phyloP scores from a whole-genome alignment of 2,329 filamentous ascomycete species.

The Fusarium papillatum region DNA sequence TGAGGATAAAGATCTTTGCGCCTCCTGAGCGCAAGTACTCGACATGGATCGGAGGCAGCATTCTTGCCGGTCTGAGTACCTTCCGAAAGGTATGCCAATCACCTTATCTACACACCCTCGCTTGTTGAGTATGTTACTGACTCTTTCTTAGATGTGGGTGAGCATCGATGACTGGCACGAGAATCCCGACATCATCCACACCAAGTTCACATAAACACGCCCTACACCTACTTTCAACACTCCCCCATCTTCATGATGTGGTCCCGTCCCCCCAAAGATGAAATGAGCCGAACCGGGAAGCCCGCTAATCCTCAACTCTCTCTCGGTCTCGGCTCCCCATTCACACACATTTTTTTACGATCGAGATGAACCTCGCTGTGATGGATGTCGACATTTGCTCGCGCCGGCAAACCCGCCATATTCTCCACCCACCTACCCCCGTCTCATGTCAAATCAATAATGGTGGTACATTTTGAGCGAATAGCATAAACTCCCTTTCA shows the following conservation, averaged over 20 bases:
- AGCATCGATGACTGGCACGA: slow-evolving; percentile 99
- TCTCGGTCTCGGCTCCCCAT: slow-evolving; percentile 2
- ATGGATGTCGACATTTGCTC: slow-evolving; percentile 18
- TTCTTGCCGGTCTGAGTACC: slow-evolving; percentile 95
- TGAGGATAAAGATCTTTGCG: slow-evolving; percentile 99
- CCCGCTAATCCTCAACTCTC: background rate
- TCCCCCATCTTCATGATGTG: slow-evolving; percentile 25
- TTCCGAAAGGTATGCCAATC: slow-evolving; percentile 87
- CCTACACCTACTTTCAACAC: slow-evolving; percentile 12
- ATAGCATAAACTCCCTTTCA: slow-evolving; percentile 24
- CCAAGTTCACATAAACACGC: slow-evolving; percentile 84
- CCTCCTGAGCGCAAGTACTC: slow-evolving; percentile 98
- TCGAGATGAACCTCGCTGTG: slow-evolving; percentile 37
- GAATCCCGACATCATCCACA: slow-evolving; percentile 98
- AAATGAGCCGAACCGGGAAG: slow-evolving; percentile 14
- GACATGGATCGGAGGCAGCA: slow-evolving; percentile 99
- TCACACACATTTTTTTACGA: slow-evolving; percentile 27
- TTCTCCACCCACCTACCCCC: slow-evolving; percentile 9
- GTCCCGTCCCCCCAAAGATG: slow-evolving; percentile 7
- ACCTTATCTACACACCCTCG: background rate
- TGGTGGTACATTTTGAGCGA: slow-evolving; percentile 28
- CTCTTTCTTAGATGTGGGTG: slow-evolving; percentile 89
- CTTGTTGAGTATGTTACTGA: slow-evolving; percentile 23
- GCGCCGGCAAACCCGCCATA: slow-evolving; percentile 20
- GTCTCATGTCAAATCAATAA: background rate